These are phyloP conservation scores for Neoscytalidium dimidiatum DNA, from an alignment of 2,329 filamentous ascomycete species.

Conservation along the genomic window DNA sequence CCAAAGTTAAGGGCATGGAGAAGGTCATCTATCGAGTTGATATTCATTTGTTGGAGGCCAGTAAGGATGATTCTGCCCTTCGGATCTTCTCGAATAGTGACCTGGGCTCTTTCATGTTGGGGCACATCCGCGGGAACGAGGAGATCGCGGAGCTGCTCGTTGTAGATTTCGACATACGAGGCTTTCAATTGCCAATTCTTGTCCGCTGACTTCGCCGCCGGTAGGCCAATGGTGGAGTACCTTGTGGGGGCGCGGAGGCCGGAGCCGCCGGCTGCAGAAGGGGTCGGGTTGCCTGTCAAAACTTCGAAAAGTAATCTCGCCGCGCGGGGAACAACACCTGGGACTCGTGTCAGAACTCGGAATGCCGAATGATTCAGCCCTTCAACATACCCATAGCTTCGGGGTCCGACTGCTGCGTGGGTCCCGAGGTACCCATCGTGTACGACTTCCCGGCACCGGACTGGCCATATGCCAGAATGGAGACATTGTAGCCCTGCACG, in stretches of 20 bases:
- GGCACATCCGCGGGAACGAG: constrained; percentile 75
- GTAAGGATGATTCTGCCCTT: constrained; percentile 95
- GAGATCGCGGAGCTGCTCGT: constrained; percentile 90
- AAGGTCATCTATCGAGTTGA: constrained; percentile 90
- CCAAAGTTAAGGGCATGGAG: constrained; percentile 88
- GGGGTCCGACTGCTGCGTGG: constrained; percentile 69
- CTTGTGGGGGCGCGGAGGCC: constrained; percentile 78
- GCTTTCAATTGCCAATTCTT: constrained; percentile 90
- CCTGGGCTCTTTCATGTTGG: constrained; percentile 68
- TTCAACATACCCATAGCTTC: constrained; percentile 72
- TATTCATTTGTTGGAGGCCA: constrained; percentile 81
- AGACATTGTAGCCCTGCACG: constrained; percentile 97
- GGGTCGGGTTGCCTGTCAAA: constrained; percentile 64
- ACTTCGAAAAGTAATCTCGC: constrained; percentile 86
- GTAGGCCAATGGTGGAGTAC: constrained; percentile 66
- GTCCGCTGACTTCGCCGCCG: constrained; percentile 53
- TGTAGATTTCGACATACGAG: constrained; percentile 95
- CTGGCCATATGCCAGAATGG: constrained; percentile 93
- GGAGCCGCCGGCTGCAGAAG: constrained; percentile 61
- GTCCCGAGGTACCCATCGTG: constrained; percentile 96
- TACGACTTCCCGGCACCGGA: constrained; percentile 98
- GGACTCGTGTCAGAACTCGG: constrained; percentile 19
- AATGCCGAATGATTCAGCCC: background rate
- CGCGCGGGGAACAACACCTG: constrained; percentile 93
- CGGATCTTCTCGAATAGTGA: constrained; percentile 91